Evolutionary conservation across 2,329 filamentous ascomycete genomes (phyloP).

Genomic region (Volutella citrinella): DNA sequence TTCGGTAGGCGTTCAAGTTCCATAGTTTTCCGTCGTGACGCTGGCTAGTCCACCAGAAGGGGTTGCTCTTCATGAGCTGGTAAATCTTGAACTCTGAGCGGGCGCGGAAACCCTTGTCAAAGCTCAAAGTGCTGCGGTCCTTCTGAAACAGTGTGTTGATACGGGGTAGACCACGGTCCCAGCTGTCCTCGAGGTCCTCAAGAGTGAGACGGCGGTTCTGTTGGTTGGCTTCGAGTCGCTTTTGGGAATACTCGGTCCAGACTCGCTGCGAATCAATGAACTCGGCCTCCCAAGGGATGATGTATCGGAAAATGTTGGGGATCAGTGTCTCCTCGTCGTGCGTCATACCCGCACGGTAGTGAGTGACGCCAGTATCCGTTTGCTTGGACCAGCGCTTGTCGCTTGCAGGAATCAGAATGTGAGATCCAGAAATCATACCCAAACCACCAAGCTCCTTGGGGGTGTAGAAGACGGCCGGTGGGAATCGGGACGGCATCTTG

Average conservation of each 20-base stretch:
- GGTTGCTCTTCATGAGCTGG: constrained; percentile 98
- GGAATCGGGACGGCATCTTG: constrained; percentile 99
- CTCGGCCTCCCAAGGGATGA: constrained; percentile 98
- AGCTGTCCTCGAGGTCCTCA: constrained; percentile 95
- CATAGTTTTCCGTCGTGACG: constrained; percentile 95
- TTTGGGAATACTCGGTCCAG: constrained; percentile 99
- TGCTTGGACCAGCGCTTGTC: constrained; percentile 99
- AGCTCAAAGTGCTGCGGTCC: constrained; percentile 91
- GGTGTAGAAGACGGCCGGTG: constrained; percentile 96
- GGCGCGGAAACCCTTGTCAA: constrained; percentile 96
- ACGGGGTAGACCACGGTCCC: constrained; percentile 94
- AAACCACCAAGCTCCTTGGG: constrained; percentile 96
- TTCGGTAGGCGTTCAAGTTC: constrained; percentile 94
- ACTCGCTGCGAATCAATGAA: constrained; percentile 99
- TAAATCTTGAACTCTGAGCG: constrained; percentile 98
- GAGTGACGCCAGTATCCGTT: constrained; percentile 93
- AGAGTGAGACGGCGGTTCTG: constrained; percentile 93
- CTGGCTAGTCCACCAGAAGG: constrained; percentile 99
- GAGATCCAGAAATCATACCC: constrained; percentile 98
- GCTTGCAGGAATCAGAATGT: constrained; percentile 94
- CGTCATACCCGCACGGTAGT: constrained; percentile 96
- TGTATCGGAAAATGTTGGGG: constrained; percentile 98
- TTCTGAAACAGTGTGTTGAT: constrained; percentile 99
- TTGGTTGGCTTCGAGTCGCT: constrained; percentile 93
- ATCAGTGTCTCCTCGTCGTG: constrained; percentile 97